These are phyloP conservation scores for Elymus sibiricus DNA, from an alignment of 176 grass and related monocot genomes.

Conservation along the genomic window DNA sequence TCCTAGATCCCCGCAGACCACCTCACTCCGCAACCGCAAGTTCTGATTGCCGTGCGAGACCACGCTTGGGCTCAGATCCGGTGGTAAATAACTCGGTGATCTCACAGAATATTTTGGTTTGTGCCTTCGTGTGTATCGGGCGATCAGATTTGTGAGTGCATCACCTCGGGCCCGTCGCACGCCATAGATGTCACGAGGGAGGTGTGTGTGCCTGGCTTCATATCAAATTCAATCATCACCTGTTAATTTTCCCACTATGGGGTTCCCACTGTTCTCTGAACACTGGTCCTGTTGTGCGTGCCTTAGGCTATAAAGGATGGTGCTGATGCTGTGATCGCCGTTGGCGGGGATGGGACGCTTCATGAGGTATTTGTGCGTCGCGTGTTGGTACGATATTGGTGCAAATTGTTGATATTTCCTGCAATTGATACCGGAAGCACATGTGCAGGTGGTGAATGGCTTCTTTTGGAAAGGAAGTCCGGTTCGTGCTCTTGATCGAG, in stretches of 20 bases:
- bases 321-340: conserved; percentile 81
- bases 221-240: background rate
- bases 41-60: background rate
- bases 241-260: conserved; percentile 13
- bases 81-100: background rate
- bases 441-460: conserved; percentile 83
- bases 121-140: background rate
- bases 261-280: background rate
- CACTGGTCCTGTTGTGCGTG: background rate
- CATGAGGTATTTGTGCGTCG: conserved; percentile 63
- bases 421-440: background rate
- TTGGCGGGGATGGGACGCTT: conserved; percentile 94
- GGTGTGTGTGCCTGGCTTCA: conserved; percentile 37
- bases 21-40: background rate
- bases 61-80: conserved; percentile 28
- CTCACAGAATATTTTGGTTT: conserved; percentile 28
- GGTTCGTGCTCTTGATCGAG: conserved; percentile 44
- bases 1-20: background rate
- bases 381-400: background rate
- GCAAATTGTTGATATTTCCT: background rate
- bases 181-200: conserved; percentile 88
- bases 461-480: conserved; percentile 73
- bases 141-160: conserved; percentile 73
- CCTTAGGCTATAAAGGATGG: conserved; percentile 85
- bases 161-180: conserved; percentile 78